Conservation (phyloP, 2,329 filamentous ascomycete genomes). For the Aspergillus neoniger region DNA sequence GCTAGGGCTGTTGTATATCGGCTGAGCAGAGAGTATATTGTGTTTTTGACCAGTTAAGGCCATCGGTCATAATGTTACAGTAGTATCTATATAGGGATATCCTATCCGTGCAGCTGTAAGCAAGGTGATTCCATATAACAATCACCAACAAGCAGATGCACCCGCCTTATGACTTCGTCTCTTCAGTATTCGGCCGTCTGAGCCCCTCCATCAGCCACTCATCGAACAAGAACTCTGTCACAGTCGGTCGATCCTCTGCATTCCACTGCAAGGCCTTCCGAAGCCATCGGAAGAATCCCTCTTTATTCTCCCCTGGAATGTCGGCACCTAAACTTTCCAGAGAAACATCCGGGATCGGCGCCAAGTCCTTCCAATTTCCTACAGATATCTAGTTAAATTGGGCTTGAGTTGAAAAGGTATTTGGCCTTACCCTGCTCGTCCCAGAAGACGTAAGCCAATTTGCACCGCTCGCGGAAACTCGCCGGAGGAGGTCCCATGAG, state of each 20-base stretch:
- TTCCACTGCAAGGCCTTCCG: conserved; percentile 33
- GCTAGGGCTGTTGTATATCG: too few species aligned
- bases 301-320: conserved; percentile 27
- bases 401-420: fast-evolving
- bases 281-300: conserved; percentile 27
- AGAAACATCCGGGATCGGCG: not conserved
- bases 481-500: conserved; percentile 18
- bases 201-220: conserved; percentile 35
- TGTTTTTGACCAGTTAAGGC: too few species aligned
- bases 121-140: not conserved
- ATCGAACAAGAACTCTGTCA: conserved; percentile 39
- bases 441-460: not conserved
- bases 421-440: not conserved
- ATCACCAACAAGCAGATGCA: too few species aligned
- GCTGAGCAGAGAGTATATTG: too few species aligned
- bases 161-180: not conserved
- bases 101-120: too few species aligned
- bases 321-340: conserved; percentile 20
- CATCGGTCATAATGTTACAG: too few species aligned
- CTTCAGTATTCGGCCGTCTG: not conserved
- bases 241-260: conserved; percentile 26
- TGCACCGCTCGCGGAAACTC: conserved; percentile 18
- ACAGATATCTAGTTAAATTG: not conserved
- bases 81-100: too few species aligned
- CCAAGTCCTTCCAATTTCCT: not conserved